Evolutionary conservation across 1,284 basidiomycete genomes (phyloP).

Genomic region (Golubevia sp.): DNA sequence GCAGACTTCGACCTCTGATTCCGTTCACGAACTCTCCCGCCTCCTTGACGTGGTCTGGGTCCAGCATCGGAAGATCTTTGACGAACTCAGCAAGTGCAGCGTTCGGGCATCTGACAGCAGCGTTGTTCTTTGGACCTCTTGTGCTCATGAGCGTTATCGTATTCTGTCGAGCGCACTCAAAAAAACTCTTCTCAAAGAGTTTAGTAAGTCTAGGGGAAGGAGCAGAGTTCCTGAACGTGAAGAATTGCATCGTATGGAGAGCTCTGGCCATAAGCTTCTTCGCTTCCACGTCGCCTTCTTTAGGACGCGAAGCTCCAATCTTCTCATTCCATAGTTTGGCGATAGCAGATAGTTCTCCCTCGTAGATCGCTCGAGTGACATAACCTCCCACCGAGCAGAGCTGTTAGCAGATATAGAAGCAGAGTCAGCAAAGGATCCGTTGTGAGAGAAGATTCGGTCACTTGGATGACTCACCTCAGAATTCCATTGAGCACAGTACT

Average conservation of each 20-base stretch:
- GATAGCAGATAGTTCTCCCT: constrained; percentile 73
- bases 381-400: constrained; percentile 67
- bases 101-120: constrained; percentile 79
- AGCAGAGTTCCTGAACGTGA: constrained; percentile 83
- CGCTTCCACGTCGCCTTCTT: constrained; percentile 65
- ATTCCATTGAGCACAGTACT: constrained; percentile 54
- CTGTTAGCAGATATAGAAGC: constrained; percentile 12
- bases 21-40: constrained; percentile 72
- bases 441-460: constrained; percentile 71
- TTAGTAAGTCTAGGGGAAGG: constrained; percentile 82
- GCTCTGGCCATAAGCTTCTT: constrained; percentile 64
- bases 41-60: constrained; percentile 71
- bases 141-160: constrained; percentile 79
- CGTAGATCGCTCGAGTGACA: constrained; percentile 81
- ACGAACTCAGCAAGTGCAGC: constrained; percentile 76
- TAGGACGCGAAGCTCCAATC: constrained; percentile 68
- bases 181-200: constrained; percentile 82
- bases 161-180: constrained; percentile 67
- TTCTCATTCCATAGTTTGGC: constrained; percentile 59
- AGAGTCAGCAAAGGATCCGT: constrained; percentile 70
- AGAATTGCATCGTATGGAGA: constrained; percentile 84
- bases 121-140: constrained; percentile 73
- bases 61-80: constrained; percentile 77
- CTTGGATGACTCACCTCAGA: constrained; percentile 61
- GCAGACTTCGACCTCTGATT: constrained; percentile 72